These are phyloP conservation scores for Cladosporium cucumerinum DNA, from an alignment of 2,329 filamentous ascomycete species.

Conservation along the genomic window DNA sequence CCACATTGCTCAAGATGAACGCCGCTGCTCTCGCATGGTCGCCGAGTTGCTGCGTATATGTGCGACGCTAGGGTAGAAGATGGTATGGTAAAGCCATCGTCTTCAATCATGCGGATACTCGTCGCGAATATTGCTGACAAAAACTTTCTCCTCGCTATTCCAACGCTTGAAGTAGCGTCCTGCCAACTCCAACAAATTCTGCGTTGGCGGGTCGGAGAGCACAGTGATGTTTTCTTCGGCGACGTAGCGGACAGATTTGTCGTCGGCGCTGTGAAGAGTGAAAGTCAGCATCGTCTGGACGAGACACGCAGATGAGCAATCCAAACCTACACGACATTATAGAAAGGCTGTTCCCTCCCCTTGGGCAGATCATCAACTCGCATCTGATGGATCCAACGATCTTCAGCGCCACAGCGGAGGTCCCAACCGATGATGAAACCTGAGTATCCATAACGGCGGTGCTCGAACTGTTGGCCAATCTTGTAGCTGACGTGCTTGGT, in stretches of 20 bases:
- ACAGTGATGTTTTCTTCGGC: constrained; percentile 76
- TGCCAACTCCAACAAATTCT: constrained; percentile 62
- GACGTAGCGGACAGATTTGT: constrained; percentile 69
- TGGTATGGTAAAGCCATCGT: not conserved
- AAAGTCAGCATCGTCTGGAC: not conserved
- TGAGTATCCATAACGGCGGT: constrained; percentile 74
- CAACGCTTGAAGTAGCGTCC: constrained; percentile 89
- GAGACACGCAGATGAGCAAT: constrained; percentile 6
- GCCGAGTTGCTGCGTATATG: too few species aligned
- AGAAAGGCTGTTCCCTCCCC: constrained; percentile 69
- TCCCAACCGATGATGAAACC: constrained; percentile 91
- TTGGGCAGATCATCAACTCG: constrained; percentile 58
- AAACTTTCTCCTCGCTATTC: constrained; percentile 62
- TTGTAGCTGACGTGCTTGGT: constrained; percentile 55
- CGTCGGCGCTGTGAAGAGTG: constrained; percentile 52
- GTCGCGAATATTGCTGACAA: constrained; percentile 79
- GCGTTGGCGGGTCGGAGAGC: constrained; percentile 41
- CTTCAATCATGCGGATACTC: constrained; percentile 79
- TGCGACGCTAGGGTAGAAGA: too few species aligned
- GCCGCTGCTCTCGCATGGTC: constrained; percentile 37
- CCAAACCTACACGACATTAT: constrained; percentile 77
- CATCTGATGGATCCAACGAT: constrained; percentile 63
- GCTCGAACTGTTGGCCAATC: constrained; percentile 80
- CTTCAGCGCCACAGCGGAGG: constrained; percentile 54
- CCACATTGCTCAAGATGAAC: constrained; percentile 52